Base-by-base conservation (phyloP, 176 grass and related monocot genomes). In the Thalia dealbata region DNA sequence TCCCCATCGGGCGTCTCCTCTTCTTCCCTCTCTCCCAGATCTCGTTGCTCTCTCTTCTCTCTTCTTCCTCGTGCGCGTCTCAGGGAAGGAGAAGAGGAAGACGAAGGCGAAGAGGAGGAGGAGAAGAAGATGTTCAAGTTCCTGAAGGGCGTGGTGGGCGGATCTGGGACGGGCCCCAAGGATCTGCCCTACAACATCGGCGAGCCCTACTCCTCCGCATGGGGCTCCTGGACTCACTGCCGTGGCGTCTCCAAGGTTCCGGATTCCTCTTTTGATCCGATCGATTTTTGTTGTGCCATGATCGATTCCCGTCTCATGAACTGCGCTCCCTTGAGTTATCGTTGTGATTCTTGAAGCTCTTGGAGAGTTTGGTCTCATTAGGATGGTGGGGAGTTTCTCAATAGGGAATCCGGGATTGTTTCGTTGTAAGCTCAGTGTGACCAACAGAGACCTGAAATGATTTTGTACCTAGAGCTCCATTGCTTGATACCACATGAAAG, bases 141-240 rank as follows among this genome's bases (percentile, higher is more conserved):
- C 64, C 81, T 99, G 22, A 99, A 99, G 79, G 95, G 90, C 29
- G 95, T 95, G 71, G 95, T 99, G 44, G 88, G 90, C 58, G 95
- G 95, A 85, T 99, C 95, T 74, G 95, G 90, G 81, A 88, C 95
- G 70, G 90, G 85, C 16, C 67, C 90, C 56, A 99, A 93, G 90
- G 95, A 99, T 81, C 85, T 99, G 19, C 90, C 95, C 69, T 99
- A 99, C 90, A 95, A 74, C 85, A 68, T 99, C 75, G 90, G 90
- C 29, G 95, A 99, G 73, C 83, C 95, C 54, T 90, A 99, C 79
- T 67, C 81, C 56, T 82, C 90, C 28, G 76, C 87, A 13, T 99
- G 95, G 95, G 95, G 95, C 27, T 99, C 90, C 55, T 99, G 95
- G 95, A 84, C 81, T 52, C 95, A 99, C 90, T 84, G 73, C 70